Conservation (phyloP, 2,329 filamentous ascomycete genomes). For the Aureobasidium sp. region DNA sequence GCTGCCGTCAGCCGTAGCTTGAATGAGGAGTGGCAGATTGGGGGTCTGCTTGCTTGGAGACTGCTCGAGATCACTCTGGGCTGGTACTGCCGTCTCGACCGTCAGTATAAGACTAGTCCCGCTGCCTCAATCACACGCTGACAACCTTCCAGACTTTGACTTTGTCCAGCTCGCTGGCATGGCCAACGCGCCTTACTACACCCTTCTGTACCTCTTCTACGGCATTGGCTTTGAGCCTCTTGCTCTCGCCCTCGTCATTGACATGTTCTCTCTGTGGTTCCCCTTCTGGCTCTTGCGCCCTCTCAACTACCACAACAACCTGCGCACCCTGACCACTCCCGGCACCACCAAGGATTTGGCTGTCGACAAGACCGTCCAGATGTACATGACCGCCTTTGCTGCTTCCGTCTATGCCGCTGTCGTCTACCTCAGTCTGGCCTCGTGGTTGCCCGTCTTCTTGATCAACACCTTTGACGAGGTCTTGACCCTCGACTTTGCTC, state of each 20-base stretch:
- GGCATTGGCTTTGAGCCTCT: slow-evolving; percentile 56
- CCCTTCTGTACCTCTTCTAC: slow-evolving; percentile 75
- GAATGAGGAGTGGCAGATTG: slow-evolving; percentile 57
- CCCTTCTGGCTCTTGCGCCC: slow-evolving; percentile 71
- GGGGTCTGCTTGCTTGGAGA: slow-evolving; percentile 50
- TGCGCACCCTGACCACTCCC: slow-evolving; percentile 36
- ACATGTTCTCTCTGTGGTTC: slow-evolving; percentile 60
- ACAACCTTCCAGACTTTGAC: slow-evolving; percentile 32
- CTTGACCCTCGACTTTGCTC: slow-evolving; percentile 59
- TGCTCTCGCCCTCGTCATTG: slow-evolving; percentile 57
- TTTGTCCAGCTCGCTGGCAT: slow-evolving; percentile 48
- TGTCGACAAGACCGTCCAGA: slow-evolving; percentile 56
- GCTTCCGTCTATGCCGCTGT: slow-evolving; percentile 68
- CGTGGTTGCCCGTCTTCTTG: slow-evolving; percentile 65
- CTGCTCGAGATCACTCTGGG: slow-evolving; percentile 59
- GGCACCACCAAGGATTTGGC: slow-evolving; percentile 36
- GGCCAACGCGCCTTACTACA: slow-evolving; percentile 67
- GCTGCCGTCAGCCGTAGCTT: slow-evolving; percentile 58
- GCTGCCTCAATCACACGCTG: neutral
- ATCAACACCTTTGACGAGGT: slow-evolving; percentile 69
- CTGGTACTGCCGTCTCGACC: slow-evolving; percentile 70
- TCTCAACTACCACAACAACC: slow-evolving; percentile 55
- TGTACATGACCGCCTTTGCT: slow-evolving; percentile 61
- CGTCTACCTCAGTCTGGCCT: slow-evolving; percentile 61
- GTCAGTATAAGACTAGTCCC: slow-evolving; percentile 37